Percentiles rank a stretch among this genome's conserved stretches.
phyloP scores from a whole-genome alignment of 2,329 filamentous ascomycete genomes.

The Trichoderma atroviride region DNA sequence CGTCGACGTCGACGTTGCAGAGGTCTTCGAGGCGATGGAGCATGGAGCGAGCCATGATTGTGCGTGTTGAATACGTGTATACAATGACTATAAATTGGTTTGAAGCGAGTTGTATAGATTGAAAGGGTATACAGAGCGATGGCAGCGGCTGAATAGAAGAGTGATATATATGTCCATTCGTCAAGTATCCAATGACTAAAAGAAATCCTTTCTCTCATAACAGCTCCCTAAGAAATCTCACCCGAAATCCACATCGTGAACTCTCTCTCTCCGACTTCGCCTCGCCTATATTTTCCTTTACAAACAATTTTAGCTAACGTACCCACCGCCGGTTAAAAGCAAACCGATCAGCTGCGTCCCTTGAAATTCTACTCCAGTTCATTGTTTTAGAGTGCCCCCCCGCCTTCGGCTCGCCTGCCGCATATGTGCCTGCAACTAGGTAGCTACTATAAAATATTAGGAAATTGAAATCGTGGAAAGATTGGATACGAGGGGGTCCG shows the following conservation, averaged over 20 bases:
- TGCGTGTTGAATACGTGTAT: not conserved
- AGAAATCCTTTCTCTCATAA: not conserved
- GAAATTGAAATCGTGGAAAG: not conserved
- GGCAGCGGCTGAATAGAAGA: not conserved
- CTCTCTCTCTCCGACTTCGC: not conserved
- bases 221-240: not conserved
- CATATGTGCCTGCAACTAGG: not conserved
- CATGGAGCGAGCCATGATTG: constrained; percentile 18
- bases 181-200: not conserved
- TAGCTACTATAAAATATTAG: not conserved
- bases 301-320: too few relatives aligned
- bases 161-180: not conserved
- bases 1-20: constrained; percentile 32
- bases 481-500: not conserved
- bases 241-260: not conserved
- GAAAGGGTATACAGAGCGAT: not conserved
- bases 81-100: not conserved
- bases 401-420: constrained; percentile 1
- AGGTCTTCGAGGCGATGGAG: constrained; percentile 29
- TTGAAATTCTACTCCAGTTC: not conserved
- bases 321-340: not conserved
- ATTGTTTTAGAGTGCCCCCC: not conserved
- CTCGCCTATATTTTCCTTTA: not conserved
- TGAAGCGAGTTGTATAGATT: not conserved
- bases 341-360: not conserved